Base-by-base conservation (phyloP, 257 asterid species). In the Vinca minor region DNA sequence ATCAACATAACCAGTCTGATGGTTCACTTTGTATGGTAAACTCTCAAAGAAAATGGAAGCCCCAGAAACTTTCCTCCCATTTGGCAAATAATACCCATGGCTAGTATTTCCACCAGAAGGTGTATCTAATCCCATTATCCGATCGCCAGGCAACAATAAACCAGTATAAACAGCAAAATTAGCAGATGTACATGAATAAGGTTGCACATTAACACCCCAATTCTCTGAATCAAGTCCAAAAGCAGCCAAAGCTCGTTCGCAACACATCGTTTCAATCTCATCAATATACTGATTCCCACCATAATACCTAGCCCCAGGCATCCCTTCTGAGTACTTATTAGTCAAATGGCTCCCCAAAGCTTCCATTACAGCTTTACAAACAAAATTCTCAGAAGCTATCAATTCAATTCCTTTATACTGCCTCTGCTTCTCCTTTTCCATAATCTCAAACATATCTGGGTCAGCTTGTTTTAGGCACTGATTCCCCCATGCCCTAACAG, bases 41-140 rank as follows among this genome's bases (percentile, higher is more conserved):
- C 85, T 83, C 80, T 87, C 95, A 46, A 89, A 89, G 66, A 85
- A 89, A 61, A 89, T 89, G 1, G 97, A 89, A 35, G 97, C 88
- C 48, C 95, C 96, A 12, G 97, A 89, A 67, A 93, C 88, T 75
- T 89, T 93, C 78, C 96, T 84, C 58, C 99, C 99, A 72, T 89
- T 89, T 1, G 98, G 97, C 55, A 85, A 73, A 75, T 85, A 93
- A 68, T 84, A 93, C n/a, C 99, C 99, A 42, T 93, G 99, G 71
- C 97, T 93, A 15, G 97, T 82, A 68, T 93, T 89, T 42, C 99
- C 99, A 35, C 97, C 97, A 29, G 97, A 89, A 1, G 95, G 97
- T 2, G 93, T 82, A 69, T 89, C 97, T 80, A 89, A 71, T 66
- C 97, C 97, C 95, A 89, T 89, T 72, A 89, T 89, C 71, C 97